phyloP scores from a whole-genome alignment of 1,284 basidiomycete species.

The Puccinia novopanici region DNA sequence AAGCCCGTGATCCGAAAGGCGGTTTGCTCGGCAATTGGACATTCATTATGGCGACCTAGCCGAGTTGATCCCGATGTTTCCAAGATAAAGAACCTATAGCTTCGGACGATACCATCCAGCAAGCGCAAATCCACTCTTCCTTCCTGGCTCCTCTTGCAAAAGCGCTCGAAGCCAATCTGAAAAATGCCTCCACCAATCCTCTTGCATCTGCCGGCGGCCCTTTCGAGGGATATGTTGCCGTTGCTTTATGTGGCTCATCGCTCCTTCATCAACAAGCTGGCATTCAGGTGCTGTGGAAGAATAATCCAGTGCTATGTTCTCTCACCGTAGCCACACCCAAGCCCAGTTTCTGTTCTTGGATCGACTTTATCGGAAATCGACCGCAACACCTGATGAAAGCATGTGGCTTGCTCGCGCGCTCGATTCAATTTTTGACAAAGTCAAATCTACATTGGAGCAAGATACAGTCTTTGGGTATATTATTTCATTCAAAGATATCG shows the following conservation, averaged over 20 bases:
- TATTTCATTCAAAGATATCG: slow-evolving; percentile 62
- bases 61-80: background rate
- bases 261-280: slow-evolving; percentile 45
- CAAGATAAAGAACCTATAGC: background rate
- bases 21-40: slow-evolving; percentile 44
- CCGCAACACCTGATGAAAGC: slow-evolving; percentile 68
- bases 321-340: slow-evolving; percentile 63
- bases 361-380: slow-evolving; percentile 76
- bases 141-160: slow-evolving; percentile 26
- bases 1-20: slow-evolving; percentile 44
- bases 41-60: slow-evolving; percentile 39
- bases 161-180: slow-evolving; percentile 70
- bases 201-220: slow-evolving; percentile 68
- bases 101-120: background rate
- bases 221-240: slow-evolving; percentile 78
- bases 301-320: slow-evolving; percentile 58
- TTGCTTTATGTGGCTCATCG: slow-evolving; percentile 64
- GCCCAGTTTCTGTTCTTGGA: slow-evolving; percentile 80
- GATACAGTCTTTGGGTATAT: slow-evolving; percentile 67
- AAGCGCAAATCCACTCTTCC: background rate
- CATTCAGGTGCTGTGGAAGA: slow-evolving; percentile 53
- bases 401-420: slow-evolving; percentile 75
- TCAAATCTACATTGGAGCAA: slow-evolving; percentile 65
- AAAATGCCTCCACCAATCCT: slow-evolving; percentile 67
- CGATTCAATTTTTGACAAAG: slow-evolving; percentile 64